Base-by-base conservation (phyloP, 2,329 filamentous ascomycete species). In the Epichloe sylvatica region DNA sequence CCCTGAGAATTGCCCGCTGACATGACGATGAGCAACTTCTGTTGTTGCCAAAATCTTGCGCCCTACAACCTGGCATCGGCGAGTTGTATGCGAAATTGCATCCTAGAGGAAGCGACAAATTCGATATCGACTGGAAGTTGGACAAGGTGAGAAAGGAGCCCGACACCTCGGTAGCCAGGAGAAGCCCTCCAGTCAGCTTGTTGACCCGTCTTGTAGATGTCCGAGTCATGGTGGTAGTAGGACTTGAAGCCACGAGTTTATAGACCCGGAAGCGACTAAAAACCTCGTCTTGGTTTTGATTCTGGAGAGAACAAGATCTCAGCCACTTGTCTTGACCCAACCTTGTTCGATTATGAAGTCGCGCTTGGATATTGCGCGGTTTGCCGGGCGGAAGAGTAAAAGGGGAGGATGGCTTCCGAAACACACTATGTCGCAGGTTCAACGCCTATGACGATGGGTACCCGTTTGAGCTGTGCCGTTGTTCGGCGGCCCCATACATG, bases 71-170 rank as follows among this genome's bases (percentile, higher is more conserved):
- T n/a, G 49, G 40, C 25, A 74, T 64, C 5, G 64, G 64, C 5
- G 60, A 59, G 54, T 69, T 67, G 59, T 74, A 74, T 35, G 67
- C 69, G 37, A 64, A 55, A 13, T 66, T 58, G 54, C 71, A 74
- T 40, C 54, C 55, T 36, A 67, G 49, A 0, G 69, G 63, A 9
- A 68, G 59, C 4, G 62, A 56, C n/a, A 62, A 52, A 11, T 64
- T 59, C n/a, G 62, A 58, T 49, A 74, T 62, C 40, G 64, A 58
- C 49, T 72, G 62, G 49, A 74, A 68, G 54, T 64, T 64, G 43
- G 67, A 64, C 30, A 74, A 62, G 4, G 56, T 59, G n/a, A 63
- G 47, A 1, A 53, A 54, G n/a, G 49, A 43, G 41, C 52, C 61
- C 6, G 60, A 62, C 5, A 54, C 58, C 2, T 53, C 50, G 5